A percentile compares a stretch with the other conserved stretches of the same genome.
phyloP scores from a whole-genome alignment of 495 filamentous ascomycete species.

The Penicillium simplicissimum region DNA sequence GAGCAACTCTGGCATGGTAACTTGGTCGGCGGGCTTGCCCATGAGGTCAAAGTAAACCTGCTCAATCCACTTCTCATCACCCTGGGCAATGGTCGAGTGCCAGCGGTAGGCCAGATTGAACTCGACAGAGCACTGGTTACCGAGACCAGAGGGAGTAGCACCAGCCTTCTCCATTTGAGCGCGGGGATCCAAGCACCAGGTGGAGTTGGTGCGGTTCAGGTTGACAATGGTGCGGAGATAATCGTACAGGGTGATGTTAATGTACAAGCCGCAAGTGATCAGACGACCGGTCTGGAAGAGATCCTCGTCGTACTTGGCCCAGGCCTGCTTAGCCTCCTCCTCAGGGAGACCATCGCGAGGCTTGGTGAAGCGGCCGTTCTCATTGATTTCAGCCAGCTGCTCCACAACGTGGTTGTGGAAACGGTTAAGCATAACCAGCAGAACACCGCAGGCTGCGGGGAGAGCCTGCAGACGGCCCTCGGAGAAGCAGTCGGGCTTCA shows the following conservation, averaged over 20 bases:
- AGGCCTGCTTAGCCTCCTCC: constrained; percentile 56
- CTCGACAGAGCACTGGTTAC: constrained; percentile 71
- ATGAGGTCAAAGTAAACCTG: constrained; percentile 55
- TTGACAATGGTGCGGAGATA: constrained; percentile 86
- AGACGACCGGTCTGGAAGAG: constrained; percentile 81
- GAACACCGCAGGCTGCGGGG: constrained; percentile 56
- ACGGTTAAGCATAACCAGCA: constrained; percentile 59
- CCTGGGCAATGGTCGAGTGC: constrained; percentile 63
- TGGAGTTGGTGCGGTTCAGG: constrained; percentile 71
- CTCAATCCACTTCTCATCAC: constrained; percentile 68
- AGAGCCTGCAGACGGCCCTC: constrained; percentile 57
- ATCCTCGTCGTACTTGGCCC: constrained; percentile 76
- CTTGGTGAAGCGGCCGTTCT: constrained; percentile 67
- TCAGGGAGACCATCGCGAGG: constrained; percentile 49
- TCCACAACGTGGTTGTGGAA: constrained; percentile 82
- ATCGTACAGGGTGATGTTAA: constrained; percentile 80
- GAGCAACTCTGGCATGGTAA: constrained; percentile 53
- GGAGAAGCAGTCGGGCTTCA: constrained; percentile 60
- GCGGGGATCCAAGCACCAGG: constrained; percentile 68
- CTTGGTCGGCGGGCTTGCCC: constrained; percentile 55
- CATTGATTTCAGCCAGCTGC: constrained; percentile 68
- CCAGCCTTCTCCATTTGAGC: constrained; percentile 51
- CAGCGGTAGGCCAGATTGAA: constrained; percentile 75
- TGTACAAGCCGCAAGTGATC: constrained; percentile 78
- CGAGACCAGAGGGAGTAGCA: constrained; percentile 63